Evolutionary conservation across 164 flowering plant genomes (phyloP), one percentile per base, ranked within the genome.

Genomic region (Magnolia sinica): DNA sequence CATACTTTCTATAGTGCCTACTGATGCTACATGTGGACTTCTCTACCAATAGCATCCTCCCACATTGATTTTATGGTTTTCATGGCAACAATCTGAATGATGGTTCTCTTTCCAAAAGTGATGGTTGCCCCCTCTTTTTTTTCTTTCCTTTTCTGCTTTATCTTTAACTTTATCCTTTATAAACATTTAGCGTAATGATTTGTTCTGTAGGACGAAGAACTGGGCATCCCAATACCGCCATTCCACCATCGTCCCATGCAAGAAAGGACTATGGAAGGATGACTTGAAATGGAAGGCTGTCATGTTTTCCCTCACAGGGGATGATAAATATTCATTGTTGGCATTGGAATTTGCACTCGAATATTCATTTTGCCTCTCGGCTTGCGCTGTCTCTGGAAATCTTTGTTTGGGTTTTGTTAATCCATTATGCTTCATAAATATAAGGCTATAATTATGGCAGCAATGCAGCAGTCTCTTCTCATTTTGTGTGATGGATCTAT

Each of bases 261-360:
- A 83, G 94, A 83, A 91, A 87, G 80, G 96, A 91, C 79, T 87
- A 79, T 73, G 92, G 90, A 85, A 89, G 89, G 83, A 89, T 90
- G 72, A 61, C 79, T 6, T 89, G 81, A 84, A 23, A 29, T 69
- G 66, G 79, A 73, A 74, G 70, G 70, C 59, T 20, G 63, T 78
- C 70, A 8, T 70, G 9, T 72, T 72, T 76, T 64, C 37, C 59
- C 72, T 50, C 31, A 52, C 22, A 18, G 69, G 73, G 68, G 76
- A 69, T 80, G 24, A 76, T 81, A 68, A 37, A 45, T 71, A 74
- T 82, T 69, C 81, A 75, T 76, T 19, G 78, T 78, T 83, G 86
- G 84, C 78, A 78, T 74, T 77, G 74, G 72, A 81, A 80, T 61
- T 82, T 84, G 84, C 83, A 79, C 63, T 61, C 24, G 58, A 37